Evolutionary conservation across 305 asterid species (phyloP), one percentile per base, ranked within the genome.

Genomic region (Rubia tinctorum): DNA sequence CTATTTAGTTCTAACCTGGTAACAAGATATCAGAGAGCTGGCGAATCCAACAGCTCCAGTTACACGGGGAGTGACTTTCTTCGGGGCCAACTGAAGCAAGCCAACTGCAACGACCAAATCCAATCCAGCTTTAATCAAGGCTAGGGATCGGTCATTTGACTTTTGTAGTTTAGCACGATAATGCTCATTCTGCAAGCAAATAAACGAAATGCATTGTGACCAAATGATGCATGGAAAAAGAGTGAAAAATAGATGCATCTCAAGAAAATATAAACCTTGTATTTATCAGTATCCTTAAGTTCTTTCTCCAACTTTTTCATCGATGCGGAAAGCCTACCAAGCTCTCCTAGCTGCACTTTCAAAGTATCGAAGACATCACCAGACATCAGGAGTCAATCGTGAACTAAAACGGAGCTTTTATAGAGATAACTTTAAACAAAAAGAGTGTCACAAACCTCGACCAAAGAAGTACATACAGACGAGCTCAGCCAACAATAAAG

Each of bases 401-500:
- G 58, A 5, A 66, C 75, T 23, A n/a, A 58, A 73, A 67, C 23
- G 45, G 15, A n/a, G 42, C n/a, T 67, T 37, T 71, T 63, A 70
- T 68, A 43, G 74, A 74, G 63, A 34, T 73, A 74, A 71, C 60
- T 43, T 14, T 34, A 17, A 25, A 56, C 25, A 66, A 53, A 64
- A 30, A 67, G 47, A 67, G 62, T 67, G 66, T 18, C 22, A 68
- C 81, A 64, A 69, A 90, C 98, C 96, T 93, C 98, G 64, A 90
- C 96, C 68, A 93, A 83, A 76, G 96, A 81, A 78, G 88, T 80
- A 78, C 93, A 93, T 69, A 83, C 66, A 30, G 94, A 88, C 25
- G 97, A 83, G 45, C 97, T 91, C 87, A 94, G 44, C 98, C 98
- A 94, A 79, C 97, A 94, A 85, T 78, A 94, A 40, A 94, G 95